Evolutionary conservation across 139 green algal genomes (phyloP).

Genomic region (Ostreobium quekettii): DNA sequence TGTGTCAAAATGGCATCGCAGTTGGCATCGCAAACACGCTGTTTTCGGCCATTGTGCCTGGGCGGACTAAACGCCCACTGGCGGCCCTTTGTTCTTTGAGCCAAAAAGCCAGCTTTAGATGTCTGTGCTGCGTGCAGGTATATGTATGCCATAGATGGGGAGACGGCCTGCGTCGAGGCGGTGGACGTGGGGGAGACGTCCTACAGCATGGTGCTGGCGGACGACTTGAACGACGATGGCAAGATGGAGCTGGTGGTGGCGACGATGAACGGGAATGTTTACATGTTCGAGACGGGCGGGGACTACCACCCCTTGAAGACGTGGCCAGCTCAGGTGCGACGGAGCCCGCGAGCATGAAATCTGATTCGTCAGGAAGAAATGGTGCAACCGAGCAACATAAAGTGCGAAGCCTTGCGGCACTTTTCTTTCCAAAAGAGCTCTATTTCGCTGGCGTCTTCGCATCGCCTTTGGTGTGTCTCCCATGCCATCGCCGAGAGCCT

Average conservation of each 20-base stretch:
- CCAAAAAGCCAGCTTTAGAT: too few species aligned
- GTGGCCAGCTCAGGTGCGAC: constrained; percentile 46
- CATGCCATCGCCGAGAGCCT: too few species aligned
- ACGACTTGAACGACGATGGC: constrained; percentile 78
- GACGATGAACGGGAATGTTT: constrained; percentile 94
- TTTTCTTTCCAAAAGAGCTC: not conserved
- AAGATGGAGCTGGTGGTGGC: constrained; percentile 78
- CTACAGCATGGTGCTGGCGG: constrained; percentile 79
- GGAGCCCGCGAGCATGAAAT: not conserved
- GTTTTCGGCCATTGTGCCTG: too few species aligned
- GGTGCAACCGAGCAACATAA: not conserved
- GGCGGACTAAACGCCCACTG: too few species aligned
- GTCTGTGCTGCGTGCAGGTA: too few species aligned
- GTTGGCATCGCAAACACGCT: too few species aligned
- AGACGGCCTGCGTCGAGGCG: constrained; percentile 67
- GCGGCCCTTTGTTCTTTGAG: too few species aligned
- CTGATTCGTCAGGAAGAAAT: not conserved
- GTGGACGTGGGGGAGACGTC: constrained; percentile 85
- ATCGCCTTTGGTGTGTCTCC: too few species aligned
- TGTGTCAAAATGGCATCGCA: too few species aligned
- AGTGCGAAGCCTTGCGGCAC: not conserved
- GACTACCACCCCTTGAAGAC: constrained; percentile 71
- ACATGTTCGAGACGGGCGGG: constrained; percentile 64
- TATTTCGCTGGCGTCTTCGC: too few species aligned
- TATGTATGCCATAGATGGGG: constrained; percentile 80